Percentiles rank a stretch among this genome's conserved stretches.
Conservation (phyloP, 257 asterid genomes). For the Euphrasia confusa region DNA sequence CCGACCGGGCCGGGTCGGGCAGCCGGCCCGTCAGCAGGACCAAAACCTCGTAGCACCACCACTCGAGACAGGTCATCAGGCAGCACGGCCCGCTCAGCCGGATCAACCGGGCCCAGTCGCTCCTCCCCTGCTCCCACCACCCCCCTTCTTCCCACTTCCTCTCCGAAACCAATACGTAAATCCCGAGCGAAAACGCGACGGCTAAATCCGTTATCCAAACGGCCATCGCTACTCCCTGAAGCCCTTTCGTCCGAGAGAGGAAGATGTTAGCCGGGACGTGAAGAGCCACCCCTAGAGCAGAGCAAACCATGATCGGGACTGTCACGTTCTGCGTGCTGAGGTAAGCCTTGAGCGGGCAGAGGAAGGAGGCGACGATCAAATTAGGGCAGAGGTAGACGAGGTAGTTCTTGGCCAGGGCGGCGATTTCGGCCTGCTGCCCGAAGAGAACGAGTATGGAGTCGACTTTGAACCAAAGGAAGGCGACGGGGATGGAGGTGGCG, state of each 20-base stretch:
- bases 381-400: slow-evolving; percentile 65
- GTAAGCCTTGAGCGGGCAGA: slow-evolving; percentile 69
- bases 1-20: slow-evolving; percentile 40
- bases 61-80: slow-evolving; percentile 81
- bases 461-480: slow-evolving; percentile 69
- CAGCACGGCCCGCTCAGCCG: slow-evolving; percentile 70
- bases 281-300: slow-evolving; percentile 49
- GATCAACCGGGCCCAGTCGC: slow-evolving; percentile 51
- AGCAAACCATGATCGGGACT: slow-evolving; percentile 68
- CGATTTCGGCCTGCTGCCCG: slow-evolving; percentile 66
- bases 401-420: slow-evolving; percentile 49
- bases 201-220: slow-evolving; percentile 69
- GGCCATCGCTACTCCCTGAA: slow-evolving; percentile 71
- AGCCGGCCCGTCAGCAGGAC: slow-evolving; percentile 68
- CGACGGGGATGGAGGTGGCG: slow-evolving; percentile 42
- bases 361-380: slow-evolving; percentile 45
- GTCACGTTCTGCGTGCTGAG: slow-evolving; percentile 61
- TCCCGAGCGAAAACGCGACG: slow-evolving; percentile 29
- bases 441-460: slow-evolving; percentile 55
- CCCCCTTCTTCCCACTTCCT: slow-evolving; percentile 60
- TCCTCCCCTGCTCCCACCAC: slow-evolving; percentile 54
- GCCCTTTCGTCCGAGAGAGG: slow-evolving; percentile 50
- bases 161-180: slow-evolving; percentile 44
- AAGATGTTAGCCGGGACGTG: slow-evolving; percentile 56
- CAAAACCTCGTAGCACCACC: slow-evolving; percentile 92